Evolutionary conservation across 1,284 basidiomycete genomes (phyloP).

Genomic region (Trichosporon faecale): DNA sequence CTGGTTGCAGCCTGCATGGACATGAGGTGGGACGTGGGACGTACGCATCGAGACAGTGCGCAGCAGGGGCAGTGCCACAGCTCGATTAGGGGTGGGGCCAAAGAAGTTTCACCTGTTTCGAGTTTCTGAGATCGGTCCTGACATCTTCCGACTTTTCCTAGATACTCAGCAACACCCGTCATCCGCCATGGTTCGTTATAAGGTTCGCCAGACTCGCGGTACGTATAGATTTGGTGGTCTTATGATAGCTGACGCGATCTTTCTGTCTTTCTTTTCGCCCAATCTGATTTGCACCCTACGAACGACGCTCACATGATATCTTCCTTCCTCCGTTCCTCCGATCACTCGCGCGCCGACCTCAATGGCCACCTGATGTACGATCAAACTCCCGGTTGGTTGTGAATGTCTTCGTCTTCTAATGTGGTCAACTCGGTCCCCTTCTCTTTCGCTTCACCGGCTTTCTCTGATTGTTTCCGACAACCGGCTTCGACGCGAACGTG

Average conservation of each 20-base stretch:
- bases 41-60: no score
- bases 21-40: background rate
- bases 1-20: background rate
- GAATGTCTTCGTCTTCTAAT: no score
- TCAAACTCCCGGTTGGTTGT: background rate
- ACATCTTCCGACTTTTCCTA: constrained; percentile 6
- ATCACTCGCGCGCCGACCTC: background rate
- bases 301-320: background rate
- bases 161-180: background rate
- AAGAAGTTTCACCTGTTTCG: constrained; percentile 2
- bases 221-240: background rate
- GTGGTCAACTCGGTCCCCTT: no score
- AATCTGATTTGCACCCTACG: background rate
- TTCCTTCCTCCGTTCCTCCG: background rate
- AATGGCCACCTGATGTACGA: background rate
- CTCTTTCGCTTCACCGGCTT: no score
- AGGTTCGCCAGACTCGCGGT: constrained; percentile 10
- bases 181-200: constrained; percentile 7
- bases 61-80: background rate
- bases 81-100: background rate
- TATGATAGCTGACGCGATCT: constrained; percentile 5
- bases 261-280: background rate
- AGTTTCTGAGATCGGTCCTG: background rate
- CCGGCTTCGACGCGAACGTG: no score
- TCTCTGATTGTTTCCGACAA: no score